Base-by-base conservation (phyloP, 108 stramenopile genomes). In the Fistulifera pelliculosa region DNA sequence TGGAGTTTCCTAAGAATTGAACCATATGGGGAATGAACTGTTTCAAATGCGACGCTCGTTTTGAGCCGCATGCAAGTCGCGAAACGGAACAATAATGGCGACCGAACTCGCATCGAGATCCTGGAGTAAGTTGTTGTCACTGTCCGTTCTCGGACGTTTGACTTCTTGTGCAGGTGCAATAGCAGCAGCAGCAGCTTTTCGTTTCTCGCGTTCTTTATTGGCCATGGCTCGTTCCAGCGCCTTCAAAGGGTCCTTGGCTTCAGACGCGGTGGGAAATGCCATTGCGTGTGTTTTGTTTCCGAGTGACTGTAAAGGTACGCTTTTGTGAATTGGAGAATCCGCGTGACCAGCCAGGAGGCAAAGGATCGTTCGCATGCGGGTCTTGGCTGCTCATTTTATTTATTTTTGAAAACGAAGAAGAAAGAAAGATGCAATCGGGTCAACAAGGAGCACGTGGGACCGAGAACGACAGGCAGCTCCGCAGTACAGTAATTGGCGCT, bases 51-150 rank as follows among this genome's bases (percentile, higher is more conserved):
- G 69, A 69, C 31, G 91, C 72, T 27, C 97, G 86, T 44, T 95
- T 77, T 99, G 99, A 47, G 75, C 75, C 14, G 60, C 49, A 61
- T 97, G 94, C 23, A 93, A 60, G 63, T 98, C 98, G 17, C 99
- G 68, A 63, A 87, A 98, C 16, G 97, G 97, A 11, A 98, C 97
- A 54, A 98, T 95, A 54, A 98, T 88, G 28, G 94, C 94, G 7
- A 98, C 79, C 7, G 74, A 69, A 24, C 74, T 79, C 16, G 65
- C 44, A 66, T 75, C 74, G 6, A 65, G 17, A 14, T 61, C 50
- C 57, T 71, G 66, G 12, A 48, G 43, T 21, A 22, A 15, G 14
- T 47, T 21, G 18, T 18, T 35, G 45, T 47, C 45, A 25, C 42
- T 24, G 31, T 60, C 28, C 2, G 39, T 24, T 21, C 53, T 41